Percentiles rank a stretch among this genome's conserved stretches.
Evolutionary conservation across 2,329 filamentous ascomycete genomes (phyloP).

Genomic region (Pyrenophora teres): DNA sequence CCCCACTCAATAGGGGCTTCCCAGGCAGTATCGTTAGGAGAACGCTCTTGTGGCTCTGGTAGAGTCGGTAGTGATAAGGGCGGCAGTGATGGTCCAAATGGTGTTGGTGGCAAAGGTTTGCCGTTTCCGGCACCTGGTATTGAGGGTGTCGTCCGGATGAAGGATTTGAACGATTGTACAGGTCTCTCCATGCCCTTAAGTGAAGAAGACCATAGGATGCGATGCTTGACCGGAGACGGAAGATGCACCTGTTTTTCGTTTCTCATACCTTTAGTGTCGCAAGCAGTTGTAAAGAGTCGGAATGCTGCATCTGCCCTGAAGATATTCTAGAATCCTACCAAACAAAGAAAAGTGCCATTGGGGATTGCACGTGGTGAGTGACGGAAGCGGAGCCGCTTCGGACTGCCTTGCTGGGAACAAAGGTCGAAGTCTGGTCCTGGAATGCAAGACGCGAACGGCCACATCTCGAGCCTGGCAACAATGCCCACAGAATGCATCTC

Average conservation of each 20-base stretch:
- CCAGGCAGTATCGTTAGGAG: conserved; percentile 26
- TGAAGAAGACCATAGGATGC: conserved; percentile 29
- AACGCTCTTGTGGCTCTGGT: conserved; percentile 4
- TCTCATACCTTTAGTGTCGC: conserved; percentile 19
- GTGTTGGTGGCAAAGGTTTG: conserved; percentile 23
- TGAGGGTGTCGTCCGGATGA: conserved; percentile 30
- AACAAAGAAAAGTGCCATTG: conserved; percentile 35
- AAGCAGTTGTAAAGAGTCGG: conserved; percentile 18
- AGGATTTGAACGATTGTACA: conserved; percentile 40
- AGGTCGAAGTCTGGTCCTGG: conserved; percentile 15
- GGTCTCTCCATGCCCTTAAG: conserved; percentile 43
- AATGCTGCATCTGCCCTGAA: conserved; percentile 8
- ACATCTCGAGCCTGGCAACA: background rate
- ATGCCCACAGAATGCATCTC: background rate
- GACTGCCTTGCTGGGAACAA: conserved; percentile 27
- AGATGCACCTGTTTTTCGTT: conserved; percentile 20
- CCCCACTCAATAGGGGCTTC: conserved; percentile 37
- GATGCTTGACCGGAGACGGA: conserved; percentile 31
- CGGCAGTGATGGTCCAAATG: conserved; percentile 1
- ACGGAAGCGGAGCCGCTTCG: conserved; percentile 21
- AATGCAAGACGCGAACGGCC: conserved; percentile 3
- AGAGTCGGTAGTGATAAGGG: conserved; percentile 1
- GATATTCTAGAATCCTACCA: conserved; percentile 33
- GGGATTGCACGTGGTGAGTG: conserved; percentile 26
- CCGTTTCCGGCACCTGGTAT: conserved; percentile 19